phyloP scores from a whole-genome alignment of 306 rosid genomes.

The Inga oerstediana region DNA sequence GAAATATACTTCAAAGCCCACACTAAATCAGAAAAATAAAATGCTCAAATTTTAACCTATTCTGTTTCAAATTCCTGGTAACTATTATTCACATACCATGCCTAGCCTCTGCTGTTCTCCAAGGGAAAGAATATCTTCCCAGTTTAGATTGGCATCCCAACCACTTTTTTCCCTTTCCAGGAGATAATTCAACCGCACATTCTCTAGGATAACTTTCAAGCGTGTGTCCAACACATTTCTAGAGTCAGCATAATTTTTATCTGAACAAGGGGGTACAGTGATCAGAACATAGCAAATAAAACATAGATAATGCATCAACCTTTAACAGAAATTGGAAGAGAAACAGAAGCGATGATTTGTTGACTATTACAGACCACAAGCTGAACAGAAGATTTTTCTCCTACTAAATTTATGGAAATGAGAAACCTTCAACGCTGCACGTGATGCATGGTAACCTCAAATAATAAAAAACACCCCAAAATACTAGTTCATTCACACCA shows the following conservation, averaged over 20 bases:
- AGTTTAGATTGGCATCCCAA: slow-evolving; percentile 88
- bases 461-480: background rate
- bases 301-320: background rate
- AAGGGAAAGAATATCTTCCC: slow-evolving; percentile 95
- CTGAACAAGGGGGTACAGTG: slow-evolving; percentile 47
- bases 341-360: slow-evolving; percentile 2
- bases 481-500: background rate
- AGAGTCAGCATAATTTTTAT: slow-evolving; percentile 42
- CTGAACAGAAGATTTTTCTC: slow-evolving; percentile 6
- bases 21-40: background rate
- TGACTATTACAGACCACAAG: background rate
- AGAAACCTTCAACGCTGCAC: slow-evolving; percentile 5
- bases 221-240: slow-evolving; percentile 57
- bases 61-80: slow-evolving; percentile 12
- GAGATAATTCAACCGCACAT: slow-evolving; percentile 90
- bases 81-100: slow-evolving; percentile 65
- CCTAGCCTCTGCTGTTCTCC: slow-evolving; percentile 99
- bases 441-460: background rate
- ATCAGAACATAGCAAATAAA: slow-evolving; percentile 29
- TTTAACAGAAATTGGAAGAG: slow-evolving; percentile 27
- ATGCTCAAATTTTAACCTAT: slow-evolving; percentile 25
- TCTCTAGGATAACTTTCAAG: slow-evolving; percentile 76
- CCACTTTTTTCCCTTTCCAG: slow-evolving; percentile 80
- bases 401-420: slow-evolving; percentile 20
- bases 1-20: slow-evolving; percentile 14